Evolutionary conservation across 2,329 filamentous ascomycete genomes (phyloP).

Genomic region (Dactylella cylindrospora): DNA sequence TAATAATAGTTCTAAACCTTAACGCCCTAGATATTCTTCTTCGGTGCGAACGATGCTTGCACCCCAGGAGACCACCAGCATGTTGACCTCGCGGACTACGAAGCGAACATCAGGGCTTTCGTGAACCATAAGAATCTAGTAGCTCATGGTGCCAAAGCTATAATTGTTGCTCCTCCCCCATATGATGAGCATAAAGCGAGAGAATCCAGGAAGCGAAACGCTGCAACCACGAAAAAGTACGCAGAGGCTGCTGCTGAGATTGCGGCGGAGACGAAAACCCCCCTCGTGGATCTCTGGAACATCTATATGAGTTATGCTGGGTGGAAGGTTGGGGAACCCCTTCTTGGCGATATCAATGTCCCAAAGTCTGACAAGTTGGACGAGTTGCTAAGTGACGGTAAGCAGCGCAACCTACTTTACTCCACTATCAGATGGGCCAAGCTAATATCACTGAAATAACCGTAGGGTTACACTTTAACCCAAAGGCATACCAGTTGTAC

Average conservation of each 20-base stretch:
- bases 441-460: constrained; percentile 24
- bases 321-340: constrained; percentile 57
- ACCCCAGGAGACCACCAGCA: constrained; percentile 68
- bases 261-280: constrained; percentile 60
- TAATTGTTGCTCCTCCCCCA: constrained; percentile 80
- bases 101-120: constrained; percentile 70
- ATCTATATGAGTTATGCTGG: constrained; percentile 69
- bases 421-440: too few relatives aligned
- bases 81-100: constrained; percentile 74
- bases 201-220: constrained; percentile 59
- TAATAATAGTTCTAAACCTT: constrained; percentile 52
- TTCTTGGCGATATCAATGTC: constrained; percentile 62
- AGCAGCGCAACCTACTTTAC: constrained; percentile 46
- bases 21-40: constrained; percentile 66
- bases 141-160: constrained; percentile 70
- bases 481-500: constrained; percentile 60
- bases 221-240: constrained; percentile 63
- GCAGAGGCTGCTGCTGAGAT: constrained; percentile 67
- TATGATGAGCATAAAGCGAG: constrained; percentile 55
- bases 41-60: constrained; percentile 88
- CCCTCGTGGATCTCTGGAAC: constrained; percentile 77
- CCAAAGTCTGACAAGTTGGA: constrained; percentile 61
- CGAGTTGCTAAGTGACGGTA: constrained; percentile 61
- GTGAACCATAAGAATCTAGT: constrained; percentile 69
- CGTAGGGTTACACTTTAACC: constrained; percentile 61